Evolutionary conservation across 176 grass and related monocot species (phyloP).

Genomic region (Thinopyrum elongatum): DNA sequence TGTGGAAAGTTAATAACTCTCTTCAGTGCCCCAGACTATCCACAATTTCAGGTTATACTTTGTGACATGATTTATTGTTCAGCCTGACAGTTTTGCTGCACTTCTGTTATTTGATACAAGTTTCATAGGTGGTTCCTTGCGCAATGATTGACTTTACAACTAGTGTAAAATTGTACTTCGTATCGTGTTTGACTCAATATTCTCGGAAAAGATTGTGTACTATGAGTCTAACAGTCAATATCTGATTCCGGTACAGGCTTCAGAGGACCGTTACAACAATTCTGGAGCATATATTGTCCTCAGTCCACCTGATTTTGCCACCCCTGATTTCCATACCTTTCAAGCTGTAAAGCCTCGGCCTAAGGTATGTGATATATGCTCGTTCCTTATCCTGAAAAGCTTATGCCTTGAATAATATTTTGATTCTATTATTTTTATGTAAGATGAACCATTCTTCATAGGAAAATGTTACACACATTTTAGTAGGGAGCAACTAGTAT

Average conservation of each 20-base stretch:
- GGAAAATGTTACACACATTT: neutral
- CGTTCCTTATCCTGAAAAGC: neutral
- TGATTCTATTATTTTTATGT: neutral
- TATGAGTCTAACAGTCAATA: neutral
- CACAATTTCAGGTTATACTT: conserved; percentile 86
- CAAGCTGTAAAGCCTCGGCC: conserved; percentile 87
- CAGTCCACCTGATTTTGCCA: conserved; percentile 70
- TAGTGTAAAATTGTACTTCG: neutral
- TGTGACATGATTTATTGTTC: neutral
- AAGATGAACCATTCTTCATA: neutral
- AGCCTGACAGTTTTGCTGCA: neutral
- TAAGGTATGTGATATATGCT: conserved; percentile 42
- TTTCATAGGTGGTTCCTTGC: neutral
- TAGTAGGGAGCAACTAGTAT: too few species aligned
- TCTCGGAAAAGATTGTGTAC: neutral
- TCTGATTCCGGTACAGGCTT: conserved; percentile 49
- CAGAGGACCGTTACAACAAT: conserved; percentile 78
- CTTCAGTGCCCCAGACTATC: conserved; percentile 97
- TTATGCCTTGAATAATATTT: neutral
- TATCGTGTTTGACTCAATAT: neutral
- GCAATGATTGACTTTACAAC: neutral
- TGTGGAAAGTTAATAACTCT: conserved; percentile 89
- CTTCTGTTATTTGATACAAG: neutral
- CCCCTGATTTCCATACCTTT: conserved; percentile 87
- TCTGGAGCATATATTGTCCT: conserved; percentile 88